Conservation (phyloP, 768 basidiomycete genomes). For the Pilatotrama ljubarskyi region DNA sequence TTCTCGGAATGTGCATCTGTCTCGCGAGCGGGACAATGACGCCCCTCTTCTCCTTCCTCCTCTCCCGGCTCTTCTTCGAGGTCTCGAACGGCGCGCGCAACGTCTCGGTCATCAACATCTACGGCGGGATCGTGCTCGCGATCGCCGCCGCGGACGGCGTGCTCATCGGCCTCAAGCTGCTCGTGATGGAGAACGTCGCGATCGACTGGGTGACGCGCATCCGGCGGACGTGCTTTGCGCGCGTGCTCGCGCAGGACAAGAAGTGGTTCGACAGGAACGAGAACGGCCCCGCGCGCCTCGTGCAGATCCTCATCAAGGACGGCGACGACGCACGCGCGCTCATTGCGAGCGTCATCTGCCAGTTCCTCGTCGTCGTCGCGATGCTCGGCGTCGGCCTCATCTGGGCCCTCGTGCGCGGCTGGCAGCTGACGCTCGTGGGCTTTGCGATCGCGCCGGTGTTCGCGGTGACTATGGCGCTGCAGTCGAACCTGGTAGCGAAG, state of each 20-base stretch:
- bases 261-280: constrained; percentile 77
- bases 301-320: constrained; percentile 83
- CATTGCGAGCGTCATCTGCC: constrained; percentile 69
- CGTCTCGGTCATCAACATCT: constrained; percentile 59
- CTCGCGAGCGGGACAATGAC: constrained; percentile 81
- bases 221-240: constrained; percentile 54
- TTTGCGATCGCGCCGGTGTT: constrained; percentile 87
- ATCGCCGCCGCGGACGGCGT: constrained; percentile 77
- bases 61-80: constrained; percentile 77
- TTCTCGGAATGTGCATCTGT: constrained; percentile 69
- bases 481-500: constrained; percentile 67
- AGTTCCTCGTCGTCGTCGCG: constrained; percentile 67
- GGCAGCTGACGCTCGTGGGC: constrained; percentile 92
- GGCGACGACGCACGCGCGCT: constrained; percentile 84
- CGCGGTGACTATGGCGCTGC: constrained; percentile 68
- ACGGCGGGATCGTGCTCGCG: constrained; percentile 70
- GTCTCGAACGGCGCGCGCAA: constrained; percentile 73
- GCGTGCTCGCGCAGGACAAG: constrained; percentile 79
- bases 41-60: constrained; percentile 88
- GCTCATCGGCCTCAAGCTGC: constrained; percentile 73
- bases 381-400: constrained; percentile 85
- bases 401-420: constrained; percentile 87
- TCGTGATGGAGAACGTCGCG: constrained; percentile 73
- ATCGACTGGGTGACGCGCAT: constrained; percentile 74
- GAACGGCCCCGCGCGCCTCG: constrained; percentile 59